Evolutionary conservation across 2,329 filamentous ascomycete genomes (phyloP), one percentile per base, ranked within the genome.

Genomic region (Zasmidium citrigriseum): DNA sequence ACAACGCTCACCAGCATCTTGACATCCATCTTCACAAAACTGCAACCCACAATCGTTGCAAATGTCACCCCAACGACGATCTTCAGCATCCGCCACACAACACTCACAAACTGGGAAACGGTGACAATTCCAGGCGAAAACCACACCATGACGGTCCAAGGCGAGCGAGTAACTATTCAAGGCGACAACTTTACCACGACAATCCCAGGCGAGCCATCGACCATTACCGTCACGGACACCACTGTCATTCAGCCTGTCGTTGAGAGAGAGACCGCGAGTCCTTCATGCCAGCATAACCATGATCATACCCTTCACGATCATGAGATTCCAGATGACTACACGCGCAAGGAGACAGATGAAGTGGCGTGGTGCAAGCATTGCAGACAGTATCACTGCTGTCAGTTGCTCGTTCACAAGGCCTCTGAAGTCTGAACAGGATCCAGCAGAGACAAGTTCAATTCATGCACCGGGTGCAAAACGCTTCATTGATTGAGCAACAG

Each of bases 321-420:
- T n/a, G n/a, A n/a, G n/a, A n/a, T n/a, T n/a, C n/a, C n/a, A n/a
- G 49, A 34, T 24, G 27, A 53, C 10, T 14, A 21, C n/a, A 23
- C 48, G 14, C 11, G 55, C 11, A 11, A 29, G 11, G n/a, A 54
- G 14, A 52, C 47, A 10, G 45, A 45, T 25, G 20, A 16, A 7
- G 27, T 29, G 4, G 44, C 22, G 2, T 59, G 44, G 23, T 59
- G 57, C 47, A 55, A 46, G 52, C 21, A 7, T 4, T 59, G 57
- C 18, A n/a, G 44, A 25, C 57, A 59, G 47, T 46, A 18, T n/a
- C 57, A 59, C 24, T 59, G 52, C 38, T 59, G 57, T 24, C 27
- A 54, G 45, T n/a, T 58, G 50, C 34, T n/a, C n/a, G n/a, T n/a
- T 29, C 25, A 3, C n/a, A n/a, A n/a, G n/a, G n/a, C n/a, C n/a